Base-by-base conservation (phyloP, 805 yeast genomes). In the Starmerella potacharoeniae region DNA sequence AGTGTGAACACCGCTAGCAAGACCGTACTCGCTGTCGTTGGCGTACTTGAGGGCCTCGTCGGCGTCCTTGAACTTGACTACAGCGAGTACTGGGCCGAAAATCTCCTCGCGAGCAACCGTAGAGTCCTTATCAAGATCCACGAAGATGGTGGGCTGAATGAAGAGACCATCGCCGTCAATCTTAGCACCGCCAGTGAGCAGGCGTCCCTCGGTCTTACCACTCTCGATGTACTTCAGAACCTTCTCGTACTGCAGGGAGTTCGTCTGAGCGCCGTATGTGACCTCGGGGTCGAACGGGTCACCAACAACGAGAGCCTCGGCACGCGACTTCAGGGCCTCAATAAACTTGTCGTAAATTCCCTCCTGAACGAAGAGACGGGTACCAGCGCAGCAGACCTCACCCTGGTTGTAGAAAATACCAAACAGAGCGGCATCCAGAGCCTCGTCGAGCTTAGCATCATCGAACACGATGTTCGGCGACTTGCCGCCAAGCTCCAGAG, bases 401-500 rank as follows among this genome's bases (percentile, higher is more conserved):
- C 97, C 97, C 67, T 90, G 82, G 77, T 90, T 90, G 77, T 79
- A 86, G 78, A 85, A 86, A 65, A 89, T 85, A 69, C 95, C 96
- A 53, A 77, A 69, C 47, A 86, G 77, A 61, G 87, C 82, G 75
- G 81, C 79, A 60, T 80, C 75, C 47, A 86, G 84, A 51, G 96
- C 88, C 65, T 76, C 75, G 46, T 83, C 83, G 55, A 90, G 66
- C 69, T 90, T 81, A 49, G 95, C 93, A 67, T 90, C 97, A 65
- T 83, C 82, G 67, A 85, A 88, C 47, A 90, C 83, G 61, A 90
- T 81, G 69, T 84, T 83, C 64, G 97, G 95, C 29, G 96, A 87
- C 75, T 90, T 90, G 68, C 97, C 97, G 67, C 97, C 97, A 63
- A 88, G 81, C 75, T 90, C 97, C 67, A 90, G 77, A 45, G 96